Conservation (phyloP, 176 grass and related monocot genomes). For the Aegilops tauschii region DNA sequence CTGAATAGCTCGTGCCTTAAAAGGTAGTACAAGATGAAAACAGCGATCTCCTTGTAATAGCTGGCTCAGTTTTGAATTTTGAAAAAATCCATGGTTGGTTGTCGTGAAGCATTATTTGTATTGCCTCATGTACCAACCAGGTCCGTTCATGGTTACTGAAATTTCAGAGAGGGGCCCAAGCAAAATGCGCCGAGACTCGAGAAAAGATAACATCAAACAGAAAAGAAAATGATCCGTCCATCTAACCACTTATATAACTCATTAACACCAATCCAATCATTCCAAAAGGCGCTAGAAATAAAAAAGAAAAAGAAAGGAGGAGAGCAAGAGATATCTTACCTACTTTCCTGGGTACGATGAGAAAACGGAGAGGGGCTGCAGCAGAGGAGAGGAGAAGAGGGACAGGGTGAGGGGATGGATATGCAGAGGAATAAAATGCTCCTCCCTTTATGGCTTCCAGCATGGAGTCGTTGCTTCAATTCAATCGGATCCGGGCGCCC, state of each 20-base stretch:
- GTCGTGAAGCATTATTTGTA: background rate
- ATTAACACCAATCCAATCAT: background rate
- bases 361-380: background rate
- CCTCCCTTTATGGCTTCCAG: slow-evolving; percentile 34
- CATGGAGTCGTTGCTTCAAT: slow-evolving; percentile 23
- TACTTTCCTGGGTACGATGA: slow-evolving; percentile 27
- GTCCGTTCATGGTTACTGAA: background rate
- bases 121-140: background rate
- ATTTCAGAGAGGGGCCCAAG: background rate
- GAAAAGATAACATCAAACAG: no score
- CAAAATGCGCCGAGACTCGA: background rate
- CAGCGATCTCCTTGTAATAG: background rate
- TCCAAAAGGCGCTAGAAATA: background rate
- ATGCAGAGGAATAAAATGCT: slow-evolving; percentile 19
- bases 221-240: background rate
- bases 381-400: background rate
- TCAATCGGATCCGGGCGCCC: slow-evolving; percentile 13
- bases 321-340: slow-evolving; percentile 21
- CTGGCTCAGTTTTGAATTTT: background rate
- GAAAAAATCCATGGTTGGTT: background rate
- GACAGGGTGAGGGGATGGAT: background rate
- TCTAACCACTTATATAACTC: background rate
- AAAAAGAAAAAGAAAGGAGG: background rate
- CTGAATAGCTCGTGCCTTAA: background rate
- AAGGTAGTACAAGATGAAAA: background rate